Evolutionary conservation across 331 rosid genomes (phyloP), one percentile per base, ranked within the genome.

Genomic region (Cucumis variabilis): DNA sequence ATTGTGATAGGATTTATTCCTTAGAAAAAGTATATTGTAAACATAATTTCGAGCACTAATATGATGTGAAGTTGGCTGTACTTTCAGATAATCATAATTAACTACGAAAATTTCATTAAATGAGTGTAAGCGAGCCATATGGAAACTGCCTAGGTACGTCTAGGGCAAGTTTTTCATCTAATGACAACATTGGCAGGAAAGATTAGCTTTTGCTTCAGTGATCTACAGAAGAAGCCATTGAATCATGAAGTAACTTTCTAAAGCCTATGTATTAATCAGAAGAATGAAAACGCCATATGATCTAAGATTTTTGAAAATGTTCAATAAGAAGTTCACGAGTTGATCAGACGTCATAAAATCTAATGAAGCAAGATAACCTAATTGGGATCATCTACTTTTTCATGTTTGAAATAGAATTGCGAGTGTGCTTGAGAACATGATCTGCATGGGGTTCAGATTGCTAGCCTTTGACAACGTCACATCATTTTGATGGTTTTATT

Each of bases 71-170:
- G 83, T 77, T 78, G 84, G 66, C 51, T 78, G 23, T 78, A 51
- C 84, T n/a, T 53, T 76, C 41, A 78, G 84, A 51, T 78, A 48
- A 78, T 78, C 83, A 48, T 51, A 78, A 78, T 17, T 51, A 78
- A 78, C 51, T 44, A 78, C 24, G 84, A 76, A 33, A 78, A 53
- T 78, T 78, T 24, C 84, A 50, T 78, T 78, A 51, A 50, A 78
- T 51, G 84, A 44, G 67, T 78, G 84, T 78, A 24, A 46, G 67
- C 84, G 41, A 75, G 60, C 82, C 30, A 74, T 44, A 41, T 75
- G 60, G 60, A 44, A 75, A 44, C 82, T 76, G 82, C 33, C 60
- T 76, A 46, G 82, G 62, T 76, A 76, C 21, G 82, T 46, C 21
- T 76, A 76, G 60, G 82, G 82, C 33, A 12, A 44, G 62, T 46